Evolutionary conservation across 257 asterid species (phyloP).

Genomic region (Capsicum pubescens): DNA sequence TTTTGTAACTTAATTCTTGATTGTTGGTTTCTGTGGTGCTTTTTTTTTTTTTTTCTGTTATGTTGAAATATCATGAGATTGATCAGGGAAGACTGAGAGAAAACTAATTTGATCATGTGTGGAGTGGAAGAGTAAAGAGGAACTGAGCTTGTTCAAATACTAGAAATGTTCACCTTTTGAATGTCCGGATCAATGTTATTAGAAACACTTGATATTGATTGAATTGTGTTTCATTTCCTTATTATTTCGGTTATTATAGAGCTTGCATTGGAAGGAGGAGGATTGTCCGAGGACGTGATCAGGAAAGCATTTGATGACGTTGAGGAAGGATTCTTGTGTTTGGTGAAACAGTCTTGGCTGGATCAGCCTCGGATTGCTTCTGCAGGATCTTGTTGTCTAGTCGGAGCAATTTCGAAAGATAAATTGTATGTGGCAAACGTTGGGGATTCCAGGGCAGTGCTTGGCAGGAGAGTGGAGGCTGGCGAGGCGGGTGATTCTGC

Average conservation of each 20-base stretch:
- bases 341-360: slow-evolving; percentile 45
- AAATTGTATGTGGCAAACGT: slow-evolving; percentile 49
- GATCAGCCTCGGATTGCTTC: slow-evolving; percentile 49
- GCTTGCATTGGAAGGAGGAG: slow-evolving; percentile 45
- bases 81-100: neutral
- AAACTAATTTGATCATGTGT: neutral
- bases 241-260: slow-evolving; percentile 29
- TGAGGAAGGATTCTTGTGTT: slow-evolving; percentile 45
- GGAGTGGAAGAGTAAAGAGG: neutral
- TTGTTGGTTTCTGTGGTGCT: neutral
- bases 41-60: neutral
- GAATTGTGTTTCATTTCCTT: slow-evolving; percentile 18
- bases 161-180: neutral
- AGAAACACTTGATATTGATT: neutral
- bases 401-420: slow-evolving; percentile 45
- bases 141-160: slow-evolving; percentile 5
- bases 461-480: slow-evolving; percentile 39
- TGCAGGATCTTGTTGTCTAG: slow-evolving; percentile 51
- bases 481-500: slow-evolving; percentile 32
- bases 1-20: neutral
- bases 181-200: neutral
- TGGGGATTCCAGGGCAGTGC: slow-evolving; percentile 54
- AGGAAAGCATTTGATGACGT: slow-evolving; percentile 46
- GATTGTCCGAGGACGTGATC: slow-evolving; percentile 50
- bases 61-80: slow-evolving; percentile 15